Percentiles rank a stretch among this genome's conserved stretches.
Conservation (phyloP, 78 protist species). For the Trichosphaerium sp. region DNA sequence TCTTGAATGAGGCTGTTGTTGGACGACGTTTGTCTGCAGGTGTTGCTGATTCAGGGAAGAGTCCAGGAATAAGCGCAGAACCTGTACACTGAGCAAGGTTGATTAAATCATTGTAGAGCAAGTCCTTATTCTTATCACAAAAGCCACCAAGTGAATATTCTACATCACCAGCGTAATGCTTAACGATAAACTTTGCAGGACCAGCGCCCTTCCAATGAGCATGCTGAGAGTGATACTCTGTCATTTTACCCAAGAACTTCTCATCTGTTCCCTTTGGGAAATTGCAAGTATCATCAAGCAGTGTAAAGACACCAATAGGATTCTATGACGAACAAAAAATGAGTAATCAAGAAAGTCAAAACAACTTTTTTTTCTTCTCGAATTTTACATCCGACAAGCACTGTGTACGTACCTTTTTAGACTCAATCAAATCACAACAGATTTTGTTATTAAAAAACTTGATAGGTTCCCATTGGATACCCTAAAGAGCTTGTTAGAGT, state of each 20-base stretch:
- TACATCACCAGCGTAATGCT: conserved; percentile 91
- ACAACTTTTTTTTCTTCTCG: no score
- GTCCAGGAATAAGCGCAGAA: conserved; percentile 11
- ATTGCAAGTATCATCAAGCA: conserved; percentile 73
- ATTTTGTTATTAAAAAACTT: conserved; percentile 78
- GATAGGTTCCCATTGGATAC: conserved; percentile 50
- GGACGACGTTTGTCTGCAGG: conserved; percentile 43
- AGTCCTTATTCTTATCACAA: conserved; percentile 68
- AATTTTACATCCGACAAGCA: no score
- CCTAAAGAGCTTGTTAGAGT: neutral
- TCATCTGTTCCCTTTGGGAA: conserved; percentile 66
- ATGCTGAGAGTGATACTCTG: conserved; percentile 1
- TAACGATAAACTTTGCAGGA: conserved; percentile 22
- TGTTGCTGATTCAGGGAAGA: conserved; percentile 52
- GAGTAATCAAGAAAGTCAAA: no score
- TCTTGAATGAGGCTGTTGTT: conserved; percentile 70
- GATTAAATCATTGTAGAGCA: conserved; percentile 51
- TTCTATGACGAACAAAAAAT: no score
- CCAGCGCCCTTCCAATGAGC: conserved; percentile 26
- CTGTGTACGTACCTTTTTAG: neutral
- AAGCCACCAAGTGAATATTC: conserved; percentile 57
- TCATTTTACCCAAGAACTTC: conserved; percentile 42
- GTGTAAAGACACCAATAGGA: conserved; percentile 50
- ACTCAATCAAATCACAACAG: conserved; percentile 65
- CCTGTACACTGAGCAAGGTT: conserved; percentile 27